These are phyloP conservation scores for Cordyceps militaris DNA, from an alignment of 2,329 filamentous ascomycete genomes.

Conservation along the genomic window DNA sequence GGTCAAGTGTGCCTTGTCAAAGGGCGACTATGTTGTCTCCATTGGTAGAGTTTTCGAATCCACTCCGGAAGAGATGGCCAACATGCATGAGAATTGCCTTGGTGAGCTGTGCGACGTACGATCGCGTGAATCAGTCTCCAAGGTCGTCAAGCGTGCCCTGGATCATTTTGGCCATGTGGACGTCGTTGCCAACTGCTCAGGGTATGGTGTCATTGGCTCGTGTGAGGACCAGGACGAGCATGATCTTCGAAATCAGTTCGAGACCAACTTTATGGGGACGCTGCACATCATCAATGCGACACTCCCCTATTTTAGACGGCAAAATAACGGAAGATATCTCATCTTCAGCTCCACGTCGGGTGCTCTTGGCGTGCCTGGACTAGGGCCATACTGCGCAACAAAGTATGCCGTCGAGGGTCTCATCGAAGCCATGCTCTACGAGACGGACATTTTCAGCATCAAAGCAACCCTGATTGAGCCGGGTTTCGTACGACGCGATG, in stretches of 20 bases:
- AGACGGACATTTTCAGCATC: conserved; percentile 84
- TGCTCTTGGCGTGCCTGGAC: conserved; percentile 83
- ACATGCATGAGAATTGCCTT: conserved; percentile 65
- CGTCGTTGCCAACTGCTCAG: conserved; percentile 86
- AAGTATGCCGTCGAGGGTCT: conserved; percentile 96
- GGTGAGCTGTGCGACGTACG: conserved; percentile 87
- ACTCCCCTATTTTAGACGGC: conserved; percentile 77
- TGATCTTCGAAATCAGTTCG: conserved; percentile 91
- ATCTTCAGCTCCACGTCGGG: conserved; percentile 93
- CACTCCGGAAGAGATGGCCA: conserved; percentile 62
- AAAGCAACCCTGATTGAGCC: conserved; percentile 92
- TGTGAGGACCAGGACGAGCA: conserved; percentile 96
- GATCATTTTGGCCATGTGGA: conserved; percentile 75
- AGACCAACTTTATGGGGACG: conserved; percentile 95
- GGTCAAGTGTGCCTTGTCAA: conserved; percentile 71
- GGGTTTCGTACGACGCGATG: conserved; percentile 79
- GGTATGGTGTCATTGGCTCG: conserved; percentile 89
- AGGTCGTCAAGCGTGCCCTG: conserved; percentile 63
- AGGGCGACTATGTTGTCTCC: conserved; percentile 77
- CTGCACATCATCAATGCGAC: conserved; percentile 87
- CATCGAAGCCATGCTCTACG: conserved; percentile 94
- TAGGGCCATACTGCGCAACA: conserved; percentile 92
- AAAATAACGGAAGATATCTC: conserved; percentile 71
- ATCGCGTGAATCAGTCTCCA: conserved; percentile 66
- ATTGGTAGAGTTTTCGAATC: conserved; percentile 81